A percentile compares a stretch with the other conserved stretches of the same genome.
Conservation (phyloP, 2,329 filamentous ascomycete genomes). For the Aspergillus pseudonomiae region DNA sequence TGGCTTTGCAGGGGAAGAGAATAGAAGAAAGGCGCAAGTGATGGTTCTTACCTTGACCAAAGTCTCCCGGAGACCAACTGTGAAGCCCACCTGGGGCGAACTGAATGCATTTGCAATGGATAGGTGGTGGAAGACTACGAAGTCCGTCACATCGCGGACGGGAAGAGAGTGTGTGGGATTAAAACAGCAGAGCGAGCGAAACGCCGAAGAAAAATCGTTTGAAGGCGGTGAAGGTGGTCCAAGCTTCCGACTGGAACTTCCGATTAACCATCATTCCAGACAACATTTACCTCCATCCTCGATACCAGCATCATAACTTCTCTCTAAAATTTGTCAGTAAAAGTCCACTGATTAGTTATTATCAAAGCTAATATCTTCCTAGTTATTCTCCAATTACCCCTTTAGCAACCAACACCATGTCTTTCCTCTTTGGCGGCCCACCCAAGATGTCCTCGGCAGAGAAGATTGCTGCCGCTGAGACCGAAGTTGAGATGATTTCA, state of each 20-base stretch:
- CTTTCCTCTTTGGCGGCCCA: constrained; percentile 70
- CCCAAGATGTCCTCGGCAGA: constrained; percentile 91
- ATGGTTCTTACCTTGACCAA: constrained; percentile 38
- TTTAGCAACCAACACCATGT: constrained; percentile 56
- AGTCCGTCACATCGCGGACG: constrained; percentile 27
- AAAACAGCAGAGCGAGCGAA: constrained; percentile 15
- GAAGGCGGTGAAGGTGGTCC: constrained; percentile 27
- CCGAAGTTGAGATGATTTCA: constrained; percentile 95
- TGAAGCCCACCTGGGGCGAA: constrained; percentile 40
- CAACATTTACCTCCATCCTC: constrained; percentile 11
- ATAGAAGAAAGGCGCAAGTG: constrained; percentile 11
- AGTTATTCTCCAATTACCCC: neutral
- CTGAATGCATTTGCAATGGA: constrained; percentile 41
- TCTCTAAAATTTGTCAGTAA: neutral
- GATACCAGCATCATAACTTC: neutral
- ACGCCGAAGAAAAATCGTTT: constrained; percentile 20
- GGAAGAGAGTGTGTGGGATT: constrained; percentile 16
- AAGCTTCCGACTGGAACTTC: constrained; percentile 36
- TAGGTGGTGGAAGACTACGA: constrained; percentile 12
- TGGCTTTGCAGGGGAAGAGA: constrained; percentile 20
- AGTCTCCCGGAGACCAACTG: constrained; percentile 34
- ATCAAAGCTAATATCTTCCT: neutral
- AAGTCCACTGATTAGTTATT: neutral
- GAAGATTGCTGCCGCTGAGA: constrained; percentile 95
- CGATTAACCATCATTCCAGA: constrained; percentile 13